A percentile compares a stretch with the other conserved stretches of the same genome.
Evolutionary conservation across 495 filamentous ascomycete genomes (phyloP).

Genomic region (Penicillium cataractarum): DNA sequence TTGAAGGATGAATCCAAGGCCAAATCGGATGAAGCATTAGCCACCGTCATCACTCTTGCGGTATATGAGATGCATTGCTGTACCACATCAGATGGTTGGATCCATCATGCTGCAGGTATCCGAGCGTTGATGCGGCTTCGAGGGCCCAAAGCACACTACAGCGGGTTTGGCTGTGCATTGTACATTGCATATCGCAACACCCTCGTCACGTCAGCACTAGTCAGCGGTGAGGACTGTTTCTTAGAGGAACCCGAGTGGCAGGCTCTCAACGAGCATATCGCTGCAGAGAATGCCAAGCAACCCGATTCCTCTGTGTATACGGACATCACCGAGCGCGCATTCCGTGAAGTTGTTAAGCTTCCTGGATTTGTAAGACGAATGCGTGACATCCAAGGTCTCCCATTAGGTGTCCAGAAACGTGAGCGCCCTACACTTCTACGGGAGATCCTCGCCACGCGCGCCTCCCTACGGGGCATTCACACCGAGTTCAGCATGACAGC

Average conservation of each 20-base stretch:
- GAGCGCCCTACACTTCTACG: conserved; percentile 20
- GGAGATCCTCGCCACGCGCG: conserved; percentile 28
- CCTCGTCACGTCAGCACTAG: conserved; percentile 33
- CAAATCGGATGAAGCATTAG: conserved; percentile 33
- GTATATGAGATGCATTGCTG: conserved; percentile 41
- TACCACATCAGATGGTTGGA: conserved; percentile 37
- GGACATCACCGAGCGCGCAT: conserved; percentile 34
- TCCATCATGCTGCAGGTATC: conserved; percentile 42
- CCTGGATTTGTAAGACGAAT: conserved; percentile 33
- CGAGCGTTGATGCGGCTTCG: conserved; percentile 39
- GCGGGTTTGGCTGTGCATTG: conserved; percentile 38
- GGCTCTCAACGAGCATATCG: conserved; percentile 33
- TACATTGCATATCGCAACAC: conserved; percentile 40
- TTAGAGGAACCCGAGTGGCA: conserved; percentile 41
- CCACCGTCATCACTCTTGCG: conserved; percentile 35
- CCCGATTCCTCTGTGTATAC: conserved; percentile 35
- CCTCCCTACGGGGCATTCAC: conserved; percentile 30
- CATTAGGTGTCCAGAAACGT: conserved; percentile 9
- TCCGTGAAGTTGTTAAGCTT: conserved; percentile 31
- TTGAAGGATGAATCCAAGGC: conserved; percentile 24
- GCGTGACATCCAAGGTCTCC: conserved; percentile 18
- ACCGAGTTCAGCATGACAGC: conserved; percentile 34
- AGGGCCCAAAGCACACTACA: conserved; percentile 33
- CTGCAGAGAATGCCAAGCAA: conserved; percentile 33
- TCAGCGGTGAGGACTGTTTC: conserved; percentile 36